Evolutionary conservation across 371 early-diverging fungal species (phyloP).

Genomic region (Chytridiales sp.): DNA sequence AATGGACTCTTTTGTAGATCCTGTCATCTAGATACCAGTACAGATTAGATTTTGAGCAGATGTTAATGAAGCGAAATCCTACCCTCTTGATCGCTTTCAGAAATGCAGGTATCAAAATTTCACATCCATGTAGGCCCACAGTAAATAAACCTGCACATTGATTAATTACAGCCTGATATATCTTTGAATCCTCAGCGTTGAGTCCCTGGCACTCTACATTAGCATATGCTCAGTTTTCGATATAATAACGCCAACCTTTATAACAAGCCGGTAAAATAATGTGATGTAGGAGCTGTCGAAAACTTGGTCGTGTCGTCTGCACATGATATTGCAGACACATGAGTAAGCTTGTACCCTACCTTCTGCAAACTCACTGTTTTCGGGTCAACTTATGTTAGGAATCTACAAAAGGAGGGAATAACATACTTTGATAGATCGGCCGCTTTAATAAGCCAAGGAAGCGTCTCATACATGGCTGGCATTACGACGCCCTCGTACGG

Average conservation of each 20-base stretch:
- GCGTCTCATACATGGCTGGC: slow-evolving; percentile 65
- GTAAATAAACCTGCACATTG: slow-evolving; percentile 67
- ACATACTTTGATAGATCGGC: slow-evolving; percentile 51
- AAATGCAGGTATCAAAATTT: slow-evolving; percentile 66
- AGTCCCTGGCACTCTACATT: slow-evolving; percentile 51
- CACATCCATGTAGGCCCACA: slow-evolving; percentile 62
- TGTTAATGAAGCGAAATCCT: slow-evolving; percentile 7
- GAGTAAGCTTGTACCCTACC: slow-evolving; percentile 66
- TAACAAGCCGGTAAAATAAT: slow-evolving; percentile 65
- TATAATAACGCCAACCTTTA: slow-evolving; percentile 52
- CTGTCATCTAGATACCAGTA: slow-evolving; percentile 12
- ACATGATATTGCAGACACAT: slow-evolving; percentile 73
- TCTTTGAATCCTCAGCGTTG: slow-evolving; percentile 49
- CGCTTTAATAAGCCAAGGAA: slow-evolving; percentile 67
- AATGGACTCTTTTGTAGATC: slow-evolving; percentile 2
- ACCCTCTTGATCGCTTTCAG: slow-evolving; percentile 46
- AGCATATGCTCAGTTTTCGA: neutral
- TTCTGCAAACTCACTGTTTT: slow-evolving; percentile 51
- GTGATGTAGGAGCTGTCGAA: slow-evolving; percentile 57
- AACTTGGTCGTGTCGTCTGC: slow-evolving; percentile 63
- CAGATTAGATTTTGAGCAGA: too few relatives aligned
- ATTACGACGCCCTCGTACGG: slow-evolving; percentile 53
- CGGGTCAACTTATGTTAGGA: slow-evolving; percentile 8
- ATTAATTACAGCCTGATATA: slow-evolving; percentile 62
- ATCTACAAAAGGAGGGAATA: neutral